These are phyloP conservation scores for Nitzschia sp. DNA, from an alignment of 108 stramenopile species.

Conservation along the genomic window DNA sequence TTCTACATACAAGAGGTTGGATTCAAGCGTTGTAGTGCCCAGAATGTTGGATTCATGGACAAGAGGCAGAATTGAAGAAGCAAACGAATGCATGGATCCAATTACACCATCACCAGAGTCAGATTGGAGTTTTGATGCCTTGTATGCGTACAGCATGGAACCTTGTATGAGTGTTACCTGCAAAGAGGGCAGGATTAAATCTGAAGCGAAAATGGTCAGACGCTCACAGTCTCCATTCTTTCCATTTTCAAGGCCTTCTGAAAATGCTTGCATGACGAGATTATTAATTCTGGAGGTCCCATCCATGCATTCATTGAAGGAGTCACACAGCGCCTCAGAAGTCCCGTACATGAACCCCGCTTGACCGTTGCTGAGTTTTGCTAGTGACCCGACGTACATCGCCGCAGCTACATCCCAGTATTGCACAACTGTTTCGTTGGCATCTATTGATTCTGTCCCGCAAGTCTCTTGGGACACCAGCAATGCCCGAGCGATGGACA, in stretches of 20 bases:
- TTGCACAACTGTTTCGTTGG: constrained; percentile 6
- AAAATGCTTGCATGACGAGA: constrained; percentile 38
- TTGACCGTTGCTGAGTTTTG: constrained; percentile 34
- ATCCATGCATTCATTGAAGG: constrained; percentile 40
- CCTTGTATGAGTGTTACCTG: constrained; percentile 45
- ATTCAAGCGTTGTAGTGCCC: constrained; percentile 12
- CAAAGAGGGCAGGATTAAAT: constrained; percentile 17
- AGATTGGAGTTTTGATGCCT: constrained; percentile 14
- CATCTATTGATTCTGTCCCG: constrained; percentile 24
- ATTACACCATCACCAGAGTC: constrained; percentile 17
- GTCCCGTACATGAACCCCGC: constrained; percentile 33
- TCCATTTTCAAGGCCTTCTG: constrained; percentile 33
- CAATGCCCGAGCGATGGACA: constrained; percentile 21
- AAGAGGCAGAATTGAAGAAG: constrained; percentile 38
- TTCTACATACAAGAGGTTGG: constrained; percentile 24
- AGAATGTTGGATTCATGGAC: constrained; percentile 19
- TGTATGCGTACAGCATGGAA: constrained; percentile 33
- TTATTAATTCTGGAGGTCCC: constrained; percentile 40
- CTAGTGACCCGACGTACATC: constrained; percentile 51
- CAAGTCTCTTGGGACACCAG: constrained; percentile 23
- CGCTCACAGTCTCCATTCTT: constrained; percentile 28
- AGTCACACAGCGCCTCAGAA: constrained; percentile 44
- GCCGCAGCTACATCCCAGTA: constrained; percentile 51
- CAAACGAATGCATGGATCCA: constrained; percentile 28
- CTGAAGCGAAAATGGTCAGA: neutral